These are phyloP conservation scores for Chenopodium berlandieri DNA, from an alignment of 148 eudicot genomes.

Conservation along the genomic window DNA sequence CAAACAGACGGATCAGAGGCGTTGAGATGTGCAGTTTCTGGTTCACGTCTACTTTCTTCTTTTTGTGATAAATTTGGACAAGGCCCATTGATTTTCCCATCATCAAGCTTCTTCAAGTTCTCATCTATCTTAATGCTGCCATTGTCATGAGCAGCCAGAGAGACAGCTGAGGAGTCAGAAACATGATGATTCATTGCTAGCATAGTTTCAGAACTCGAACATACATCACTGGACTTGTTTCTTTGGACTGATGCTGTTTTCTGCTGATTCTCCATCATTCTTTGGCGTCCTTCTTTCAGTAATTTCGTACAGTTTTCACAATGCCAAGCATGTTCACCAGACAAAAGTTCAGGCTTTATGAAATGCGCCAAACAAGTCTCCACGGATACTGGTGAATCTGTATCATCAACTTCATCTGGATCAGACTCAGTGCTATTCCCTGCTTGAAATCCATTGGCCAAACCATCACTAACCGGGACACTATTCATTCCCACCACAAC, in stretches of 20 bases:
- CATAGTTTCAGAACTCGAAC: conserved; percentile 24
- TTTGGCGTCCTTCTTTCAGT: conserved; percentile 42
- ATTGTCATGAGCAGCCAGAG: conserved; percentile 9
- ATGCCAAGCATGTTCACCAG: conserved; percentile 85
- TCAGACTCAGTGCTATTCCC: conserved; percentile 72
- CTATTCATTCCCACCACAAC: conserved; percentile 25
- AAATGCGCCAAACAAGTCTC: conserved; percentile 80
- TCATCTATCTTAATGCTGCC: conserved; percentile 24
- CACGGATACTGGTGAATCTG: conserved; percentile 76
- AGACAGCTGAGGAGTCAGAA: conserved; percentile 3
- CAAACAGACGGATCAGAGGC: conserved; percentile 21
- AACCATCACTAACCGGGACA: conserved; percentile 24
- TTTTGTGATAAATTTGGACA: conserved; percentile 19
- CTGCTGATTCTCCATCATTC: conserved; percentile 34
- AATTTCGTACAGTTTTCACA: conserved; percentile 86
- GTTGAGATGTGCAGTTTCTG: conserved; percentile 20
- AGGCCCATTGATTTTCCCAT: conserved; percentile 11
- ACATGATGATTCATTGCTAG: neutral
- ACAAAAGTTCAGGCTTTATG: conserved; percentile 70
- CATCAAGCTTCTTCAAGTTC: conserved; percentile 25
- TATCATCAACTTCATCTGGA: conserved; percentile 83
- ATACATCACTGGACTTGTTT: conserved; percentile 30
- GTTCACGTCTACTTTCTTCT: conserved; percentile 26
- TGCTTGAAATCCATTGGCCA: conserved; percentile 34
- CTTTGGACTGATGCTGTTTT: conserved; percentile 20